These are phyloP conservation scores for Salix exigua DNA, from an alignment of 345 rosid genomes.

Conservation along the genomic window DNA sequence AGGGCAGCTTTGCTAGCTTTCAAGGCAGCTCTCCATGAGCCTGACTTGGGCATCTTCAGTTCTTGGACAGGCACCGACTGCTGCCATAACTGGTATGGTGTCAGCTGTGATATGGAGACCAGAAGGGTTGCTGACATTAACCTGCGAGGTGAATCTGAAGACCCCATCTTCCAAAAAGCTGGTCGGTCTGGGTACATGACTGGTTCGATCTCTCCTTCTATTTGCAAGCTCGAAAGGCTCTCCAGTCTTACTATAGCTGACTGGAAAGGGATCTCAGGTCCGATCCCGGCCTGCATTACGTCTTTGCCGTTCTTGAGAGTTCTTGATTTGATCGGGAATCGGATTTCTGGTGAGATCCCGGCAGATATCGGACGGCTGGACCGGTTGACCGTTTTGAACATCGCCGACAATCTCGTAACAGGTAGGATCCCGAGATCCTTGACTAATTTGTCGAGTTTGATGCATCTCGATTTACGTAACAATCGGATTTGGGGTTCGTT, in stretches of 20 bases:
- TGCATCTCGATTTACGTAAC: constrained; percentile 80
- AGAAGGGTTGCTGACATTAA: constrained; percentile 73
- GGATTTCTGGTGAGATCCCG: constrained; percentile 58
- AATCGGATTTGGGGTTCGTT: constrained; percentile 55
- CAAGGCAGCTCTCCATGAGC: constrained; percentile 63
- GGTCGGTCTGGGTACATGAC: constrained; percentile 73
- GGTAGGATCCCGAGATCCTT: constrained; percentile 64
- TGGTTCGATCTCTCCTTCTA: constrained; percentile 56
- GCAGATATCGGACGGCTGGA: constrained; percentile 51
- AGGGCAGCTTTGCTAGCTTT: constrained; percentile 61
- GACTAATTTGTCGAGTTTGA: constrained; percentile 57
- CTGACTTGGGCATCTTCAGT: constrained; percentile 67
- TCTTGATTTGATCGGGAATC: constrained; percentile 70
- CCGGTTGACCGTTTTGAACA: constrained; percentile 65
- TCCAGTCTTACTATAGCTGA: constrained; percentile 70
- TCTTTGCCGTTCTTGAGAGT: constrained; percentile 63
- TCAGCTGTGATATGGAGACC: constrained; percentile 69
- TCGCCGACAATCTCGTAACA: constrained; percentile 69
- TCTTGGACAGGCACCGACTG: constrained; percentile 83
- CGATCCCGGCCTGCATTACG: constrained; percentile 62
- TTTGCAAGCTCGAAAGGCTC: constrained; percentile 61
- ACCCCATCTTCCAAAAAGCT: constrained; percentile 65
- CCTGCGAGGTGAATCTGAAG: constrained; percentile 89
- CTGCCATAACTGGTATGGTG: constrained; percentile 85
- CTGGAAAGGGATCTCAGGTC: constrained; percentile 88